Evolutionary conservation across 2,329 filamentous ascomycete genomes (phyloP), one percentile per base, ranked within the genome.

Genomic region (Claviceps africana): DNA sequence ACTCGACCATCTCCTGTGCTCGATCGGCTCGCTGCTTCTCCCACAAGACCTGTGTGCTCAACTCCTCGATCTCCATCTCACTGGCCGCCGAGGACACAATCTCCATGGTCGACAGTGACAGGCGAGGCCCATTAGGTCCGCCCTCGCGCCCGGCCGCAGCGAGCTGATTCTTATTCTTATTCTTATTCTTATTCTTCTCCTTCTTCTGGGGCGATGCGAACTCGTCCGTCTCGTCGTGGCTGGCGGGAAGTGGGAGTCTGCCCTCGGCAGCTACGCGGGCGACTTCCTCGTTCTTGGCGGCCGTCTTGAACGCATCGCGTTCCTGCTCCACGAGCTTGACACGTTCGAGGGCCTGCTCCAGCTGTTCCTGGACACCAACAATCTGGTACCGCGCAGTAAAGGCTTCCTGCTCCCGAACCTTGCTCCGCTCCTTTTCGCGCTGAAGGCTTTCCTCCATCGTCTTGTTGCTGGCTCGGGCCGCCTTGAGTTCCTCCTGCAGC

Each of bases 1-100:
- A 90, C 33, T 89, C 83, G 47, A 88, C 74, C 61, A 85, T 79
- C 55, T 88, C 85, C 56, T 84, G 74, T 0, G 85, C 83, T 8
- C 83, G 77, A 56, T 85, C 76, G 10, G 85, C 82, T 51, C 83
- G 74, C 61, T 79, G 76, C 68, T 77, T 70, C 65, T 79, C 78
- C 75, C 77, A 81, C 53, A 75, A 69, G 61, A 77, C 71, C 51
- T 77, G 67, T 6, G 68, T 68, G 1, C 69, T 70, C 42, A 81
- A 66, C 58, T 81, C 76, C 45, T 81, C 77, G 35, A 81, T 74
- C 58, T 81, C 78, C n/a, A 72, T 68, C 57, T 81, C 77, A 56
- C 71, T 78, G 56, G 72, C 68, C 51, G 72, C 72, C 1, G 78
- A 82, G 2, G 77, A 79, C 53, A 71, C 61, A 54, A 82, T 71